phyloP scores from a whole-genome alignment of 352 stramenopile genomes.

The Pythium grandisporangium region DNA sequence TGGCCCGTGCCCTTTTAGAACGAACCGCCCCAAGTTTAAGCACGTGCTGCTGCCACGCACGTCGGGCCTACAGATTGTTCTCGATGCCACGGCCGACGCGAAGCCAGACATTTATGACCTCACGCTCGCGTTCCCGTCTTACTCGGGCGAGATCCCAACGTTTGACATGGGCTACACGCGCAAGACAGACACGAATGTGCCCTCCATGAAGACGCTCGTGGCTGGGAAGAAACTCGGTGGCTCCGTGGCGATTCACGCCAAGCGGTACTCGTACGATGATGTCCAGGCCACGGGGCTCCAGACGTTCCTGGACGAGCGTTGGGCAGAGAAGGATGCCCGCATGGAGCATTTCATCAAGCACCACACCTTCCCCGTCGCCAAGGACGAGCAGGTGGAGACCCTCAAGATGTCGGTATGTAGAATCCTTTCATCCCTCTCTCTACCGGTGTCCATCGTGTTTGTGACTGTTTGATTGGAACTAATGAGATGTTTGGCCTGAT shows the following conservation, averaged over 20 bases:
- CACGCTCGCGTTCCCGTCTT: constrained; percentile 84
- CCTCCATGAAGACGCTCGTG: constrained; percentile 71
- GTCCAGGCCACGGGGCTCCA: constrained; percentile 31
- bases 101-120: constrained; percentile 92
- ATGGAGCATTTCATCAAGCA: constrained; percentile 72
- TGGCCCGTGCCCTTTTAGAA: constrained; percentile 9
- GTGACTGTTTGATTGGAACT: not conserved
- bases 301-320: constrained; percentile 57
- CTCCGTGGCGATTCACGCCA: constrained; percentile 49
- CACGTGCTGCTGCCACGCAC: constrained; percentile 88
- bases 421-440: no score
- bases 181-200: constrained; percentile 72
- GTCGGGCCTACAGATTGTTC: constrained; percentile 88
- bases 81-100: constrained; percentile 80
- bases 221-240: constrained; percentile 35
- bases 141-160: constrained; percentile 79
- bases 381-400: constrained; percentile 3
- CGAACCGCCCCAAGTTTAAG: constrained; percentile 82
- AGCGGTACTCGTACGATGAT: constrained; percentile 58
- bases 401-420: not conserved
- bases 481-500: not conserved
- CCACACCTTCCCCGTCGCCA: constrained; percentile 29
- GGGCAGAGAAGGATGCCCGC: constrained; percentile 68
- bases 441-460: no score
- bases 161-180: constrained; percentile 85